A percentile compares a stretch with the other conserved stretches of the same genome.
phyloP scores from a whole-genome alignment of 306 rosid genomes.

The Canavalia ensiformis region DNA sequence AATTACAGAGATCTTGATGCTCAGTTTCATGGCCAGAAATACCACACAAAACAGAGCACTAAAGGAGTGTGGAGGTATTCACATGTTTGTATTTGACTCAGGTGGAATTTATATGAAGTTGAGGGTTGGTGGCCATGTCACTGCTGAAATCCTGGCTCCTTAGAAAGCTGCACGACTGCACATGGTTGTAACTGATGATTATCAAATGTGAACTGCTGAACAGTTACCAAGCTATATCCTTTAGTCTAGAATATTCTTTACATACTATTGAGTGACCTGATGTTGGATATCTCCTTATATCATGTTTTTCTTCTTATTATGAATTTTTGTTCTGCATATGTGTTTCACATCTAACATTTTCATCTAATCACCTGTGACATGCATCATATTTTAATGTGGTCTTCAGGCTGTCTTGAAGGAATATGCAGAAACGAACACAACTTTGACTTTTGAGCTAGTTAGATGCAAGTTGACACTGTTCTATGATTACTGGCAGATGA shows the following conservation, averaged over 20 bases:
- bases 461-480: conserved; percentile 88
- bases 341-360: conserved; percentile 21
- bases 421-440: conserved; percentile 50
- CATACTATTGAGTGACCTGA: background rate
- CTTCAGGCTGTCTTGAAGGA: conserved; percentile 73
- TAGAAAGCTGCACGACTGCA: too few relatives aligned
- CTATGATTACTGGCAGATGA: conserved; percentile 92
- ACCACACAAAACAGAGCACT: too few relatives aligned
- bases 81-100: too few relatives aligned
- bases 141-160: too few relatives aligned
- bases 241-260: background rate
- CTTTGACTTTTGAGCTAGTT: conserved; percentile 75
- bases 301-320: background rate
- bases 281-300: conserved; percentile 20
- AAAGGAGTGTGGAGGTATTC: too few relatives aligned
- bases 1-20: too few relatives aligned
- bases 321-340: conserved; percentile 18
- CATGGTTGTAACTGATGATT: too few relatives aligned
- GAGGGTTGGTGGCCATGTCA: too few relatives aligned
- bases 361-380: conserved; percentile 35
- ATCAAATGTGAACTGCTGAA: conserved; percentile 24
- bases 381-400: conserved; percentile 37
- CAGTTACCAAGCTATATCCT: conserved; percentile 7
- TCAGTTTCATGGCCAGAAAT: too few relatives aligned
- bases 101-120: too few relatives aligned